phyloP scores from a whole-genome alignment of 352 stramenopile genomes.

The Phytophthora podocarpi region DNA sequence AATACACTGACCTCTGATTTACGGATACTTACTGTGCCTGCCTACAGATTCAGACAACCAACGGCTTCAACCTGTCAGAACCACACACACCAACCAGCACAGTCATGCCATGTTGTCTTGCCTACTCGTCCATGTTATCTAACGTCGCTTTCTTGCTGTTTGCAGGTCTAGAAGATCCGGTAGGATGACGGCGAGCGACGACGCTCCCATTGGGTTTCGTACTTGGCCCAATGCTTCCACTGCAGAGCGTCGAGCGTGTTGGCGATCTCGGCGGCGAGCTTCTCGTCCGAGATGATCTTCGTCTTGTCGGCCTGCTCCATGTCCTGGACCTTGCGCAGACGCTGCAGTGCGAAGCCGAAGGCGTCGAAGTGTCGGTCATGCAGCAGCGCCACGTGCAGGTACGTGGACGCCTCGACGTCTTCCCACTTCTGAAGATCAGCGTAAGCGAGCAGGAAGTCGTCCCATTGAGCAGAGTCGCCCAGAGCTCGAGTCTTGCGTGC shows the following conservation, averaged over 20 bases:
- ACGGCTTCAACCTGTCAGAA: constrained; percentile 1
- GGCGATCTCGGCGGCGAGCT: constrained; percentile 55
- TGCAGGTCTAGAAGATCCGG: constrained; percentile 58
- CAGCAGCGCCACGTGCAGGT: constrained; percentile 62
- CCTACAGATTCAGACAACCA: constrained; percentile 2
- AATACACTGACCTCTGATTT: too few species aligned
- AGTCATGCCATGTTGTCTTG: neutral
- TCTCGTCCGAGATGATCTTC: constrained; percentile 72
- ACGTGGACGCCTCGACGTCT: constrained; percentile 62
- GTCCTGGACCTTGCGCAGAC: constrained; percentile 72
- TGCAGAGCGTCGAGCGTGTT: constrained; percentile 42
- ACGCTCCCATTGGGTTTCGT: constrained; percentile 69
- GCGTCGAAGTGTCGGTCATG: constrained; percentile 60
- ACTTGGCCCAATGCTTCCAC: constrained; percentile 60
- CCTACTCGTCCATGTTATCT: neutral
- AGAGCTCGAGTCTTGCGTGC: constrained; percentile 74
- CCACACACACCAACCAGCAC: too few species aligned
- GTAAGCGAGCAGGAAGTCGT: constrained; percentile 59
- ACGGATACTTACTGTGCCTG: neutral
- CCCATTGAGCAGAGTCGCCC: constrained; percentile 57
- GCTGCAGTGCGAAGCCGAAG: constrained; percentile 61
- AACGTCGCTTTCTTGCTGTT: neutral
- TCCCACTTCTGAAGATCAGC: constrained; percentile 75
- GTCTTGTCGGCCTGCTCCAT: constrained; percentile 60
- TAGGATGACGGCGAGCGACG: constrained; percentile 57